Conservation (phyloP, 306 rosid genomes). For the Geum urbanum region DNA sequence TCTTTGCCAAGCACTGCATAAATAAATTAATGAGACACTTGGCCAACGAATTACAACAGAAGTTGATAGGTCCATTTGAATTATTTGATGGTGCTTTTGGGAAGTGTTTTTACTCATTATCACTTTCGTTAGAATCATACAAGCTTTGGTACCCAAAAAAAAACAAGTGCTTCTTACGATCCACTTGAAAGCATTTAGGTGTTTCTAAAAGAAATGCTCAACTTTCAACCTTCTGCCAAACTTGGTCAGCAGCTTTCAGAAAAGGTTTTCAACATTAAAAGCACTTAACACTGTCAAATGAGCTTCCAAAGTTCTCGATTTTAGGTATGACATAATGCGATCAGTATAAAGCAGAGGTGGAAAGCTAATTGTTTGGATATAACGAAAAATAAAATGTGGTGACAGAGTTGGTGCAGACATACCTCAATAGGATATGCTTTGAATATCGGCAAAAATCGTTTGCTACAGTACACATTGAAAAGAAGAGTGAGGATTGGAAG, state of each 20-base stretch:
- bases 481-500: slow-evolving; percentile 80
- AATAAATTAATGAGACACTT: neutral
- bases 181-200: neutral
- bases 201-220: neutral
- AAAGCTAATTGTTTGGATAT: neutral
- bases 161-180: neutral
- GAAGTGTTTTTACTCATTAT: neutral
- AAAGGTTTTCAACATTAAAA: neutral
- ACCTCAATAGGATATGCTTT: slow-evolving; percentile 62
- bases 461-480: slow-evolving; percentile 64
- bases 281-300: neutral
- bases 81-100: neutral
- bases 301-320: neutral
- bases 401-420: slow-evolving; percentile 12
- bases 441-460: slow-evolving; percentile 64
- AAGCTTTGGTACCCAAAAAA: neutral
- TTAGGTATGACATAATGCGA: neutral
- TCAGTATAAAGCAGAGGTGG: neutral
- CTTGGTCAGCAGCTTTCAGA: neutral
- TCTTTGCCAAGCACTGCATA: slow-evolving; percentile 69
- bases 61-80: neutral
- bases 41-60: neutral
- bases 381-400: neutral
- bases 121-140: neutral
- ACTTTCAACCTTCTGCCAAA: neutral